phyloP scores from a whole-genome alignment of 495 filamentous ascomycete genomes.

The Clohesyomyces aquaticus region DNA sequence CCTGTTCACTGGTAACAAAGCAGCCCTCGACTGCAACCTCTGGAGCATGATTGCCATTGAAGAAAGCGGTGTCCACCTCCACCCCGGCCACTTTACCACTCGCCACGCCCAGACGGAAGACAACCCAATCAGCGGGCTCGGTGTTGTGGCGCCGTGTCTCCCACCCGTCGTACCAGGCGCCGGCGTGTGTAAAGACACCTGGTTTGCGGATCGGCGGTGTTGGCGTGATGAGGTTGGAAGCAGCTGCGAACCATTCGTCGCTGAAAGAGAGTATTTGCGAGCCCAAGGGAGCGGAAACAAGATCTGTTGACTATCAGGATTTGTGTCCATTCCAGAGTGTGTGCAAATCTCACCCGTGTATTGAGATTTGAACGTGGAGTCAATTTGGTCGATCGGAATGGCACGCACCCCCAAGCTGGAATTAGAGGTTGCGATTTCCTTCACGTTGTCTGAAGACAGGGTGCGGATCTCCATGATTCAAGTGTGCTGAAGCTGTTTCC shows the following conservation, averaged over 20 bases:
- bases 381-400: conserved; percentile 57
- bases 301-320: conserved; percentile 57
- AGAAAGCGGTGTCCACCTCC: conserved; percentile 86
- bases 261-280: conserved; percentile 75
- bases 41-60: conserved; percentile 85
- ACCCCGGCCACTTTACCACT: conserved; percentile 76
- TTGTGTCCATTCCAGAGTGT: neutral
- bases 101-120: conserved; percentile 77
- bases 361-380: conserved; percentile 69
- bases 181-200: conserved; percentile 81
- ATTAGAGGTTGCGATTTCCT: conserved; percentile 25
- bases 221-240: conserved; percentile 76
- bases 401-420: conserved; percentile 21
- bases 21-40: conserved; percentile 80
- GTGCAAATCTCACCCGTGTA: conserved; percentile 60
- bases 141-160: conserved; percentile 88
- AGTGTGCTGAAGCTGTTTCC: neutral
- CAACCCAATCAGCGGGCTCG: conserved; percentile 79
- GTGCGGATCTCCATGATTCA: conserved; percentile 42
- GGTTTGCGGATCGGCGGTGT: conserved; percentile 73
- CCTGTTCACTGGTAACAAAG: conserved; percentile 51
- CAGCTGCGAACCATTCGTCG: conserved; percentile 89
- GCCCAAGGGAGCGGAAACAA: conserved; percentile 74
- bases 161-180: conserved; percentile 96
- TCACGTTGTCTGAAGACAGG: conserved; percentile 34